Evolutionary conservation across 2,329 filamentous ascomycete genomes (phyloP).

Genomic region (Stenocarpella maydis): DNA sequence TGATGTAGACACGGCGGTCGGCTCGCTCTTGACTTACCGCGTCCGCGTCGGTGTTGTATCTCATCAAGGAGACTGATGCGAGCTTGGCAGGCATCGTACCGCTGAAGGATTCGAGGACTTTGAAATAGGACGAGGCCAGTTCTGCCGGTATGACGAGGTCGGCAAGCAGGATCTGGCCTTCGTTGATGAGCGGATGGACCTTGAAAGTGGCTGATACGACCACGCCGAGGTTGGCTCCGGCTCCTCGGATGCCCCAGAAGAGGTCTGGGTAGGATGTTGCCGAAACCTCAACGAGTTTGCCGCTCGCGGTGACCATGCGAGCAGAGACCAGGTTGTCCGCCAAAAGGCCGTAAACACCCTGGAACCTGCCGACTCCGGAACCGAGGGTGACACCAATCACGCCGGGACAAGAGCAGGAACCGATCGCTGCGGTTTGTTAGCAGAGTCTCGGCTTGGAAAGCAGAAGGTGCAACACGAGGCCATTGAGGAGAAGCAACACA

Average conservation of each 20-base stretch:
- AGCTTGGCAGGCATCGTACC: too few species aligned
- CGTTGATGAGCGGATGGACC: neutral
- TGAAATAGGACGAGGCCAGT: too few species aligned
- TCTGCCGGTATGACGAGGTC: too few species aligned
- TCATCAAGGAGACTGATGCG: too few species aligned
- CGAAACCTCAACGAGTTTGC: constrained; percentile 39
- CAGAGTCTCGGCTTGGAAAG: neutral
- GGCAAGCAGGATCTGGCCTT: too few species aligned
- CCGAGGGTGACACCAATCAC: constrained; percentile 56
- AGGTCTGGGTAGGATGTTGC: constrained; percentile 50
- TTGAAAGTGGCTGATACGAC: constrained; percentile 42
- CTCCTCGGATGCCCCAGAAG: constrained; percentile 65
- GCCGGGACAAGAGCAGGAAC: constrained; percentile 60
- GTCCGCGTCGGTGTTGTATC: too few species aligned
- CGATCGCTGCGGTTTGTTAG: constrained; percentile 47
- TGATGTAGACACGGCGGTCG: too few species aligned
- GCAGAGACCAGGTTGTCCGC: constrained; percentile 61
- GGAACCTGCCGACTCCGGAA: constrained; percentile 64
- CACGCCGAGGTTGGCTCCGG: constrained; percentile 68
- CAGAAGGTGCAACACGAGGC: too few species aligned
- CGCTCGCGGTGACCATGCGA: constrained; percentile 61
- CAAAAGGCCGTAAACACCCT: constrained; percentile 61
- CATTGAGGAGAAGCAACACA: too few species aligned
- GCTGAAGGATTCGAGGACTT: too few species aligned
- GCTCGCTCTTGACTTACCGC: too few species aligned